Conservation (phyloP, 148 eudicot species). For the Dysphania ambrosioides region DNA sequence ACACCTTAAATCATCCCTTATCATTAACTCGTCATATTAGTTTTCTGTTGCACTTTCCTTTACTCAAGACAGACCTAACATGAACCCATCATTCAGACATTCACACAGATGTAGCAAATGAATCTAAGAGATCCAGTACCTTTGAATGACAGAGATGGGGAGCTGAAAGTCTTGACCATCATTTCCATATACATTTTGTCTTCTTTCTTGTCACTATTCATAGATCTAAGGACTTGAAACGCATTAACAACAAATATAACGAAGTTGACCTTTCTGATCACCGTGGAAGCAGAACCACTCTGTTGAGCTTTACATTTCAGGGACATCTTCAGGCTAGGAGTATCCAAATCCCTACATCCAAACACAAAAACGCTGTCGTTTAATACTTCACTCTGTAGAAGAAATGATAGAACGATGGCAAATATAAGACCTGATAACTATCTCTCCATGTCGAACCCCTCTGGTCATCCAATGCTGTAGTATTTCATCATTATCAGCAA, state of each 20-base stretch:
- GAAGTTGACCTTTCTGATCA: constrained; percentile 56
- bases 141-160: constrained; percentile 70
- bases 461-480: constrained; percentile 63
- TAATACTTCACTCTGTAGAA: background rate
- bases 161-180: constrained; percentile 48
- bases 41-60: background rate
- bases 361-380: background rate
- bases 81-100: background rate
- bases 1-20: background rate
- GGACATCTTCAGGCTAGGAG: constrained; percentile 32
- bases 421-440: constrained; percentile 49
- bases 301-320: constrained; percentile 50
- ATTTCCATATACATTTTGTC: constrained; percentile 31
- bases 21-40: background rate
- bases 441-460: constrained; percentile 77
- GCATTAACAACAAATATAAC: constrained; percentile 82
- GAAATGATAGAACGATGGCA: constrained; percentile 1
- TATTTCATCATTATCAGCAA: constrained; percentile 46
- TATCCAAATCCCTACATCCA: constrained; percentile 52
- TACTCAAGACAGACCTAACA: background rate
- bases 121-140: constrained; percentile 38
- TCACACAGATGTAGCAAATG: background rate
- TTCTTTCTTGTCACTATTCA: constrained; percentile 46
- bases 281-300: constrained; percentile 25
- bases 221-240: constrained; percentile 52